Conservation (phyloP, 768 basidiomycete species). For the Pisolithus orientalis region DNA sequence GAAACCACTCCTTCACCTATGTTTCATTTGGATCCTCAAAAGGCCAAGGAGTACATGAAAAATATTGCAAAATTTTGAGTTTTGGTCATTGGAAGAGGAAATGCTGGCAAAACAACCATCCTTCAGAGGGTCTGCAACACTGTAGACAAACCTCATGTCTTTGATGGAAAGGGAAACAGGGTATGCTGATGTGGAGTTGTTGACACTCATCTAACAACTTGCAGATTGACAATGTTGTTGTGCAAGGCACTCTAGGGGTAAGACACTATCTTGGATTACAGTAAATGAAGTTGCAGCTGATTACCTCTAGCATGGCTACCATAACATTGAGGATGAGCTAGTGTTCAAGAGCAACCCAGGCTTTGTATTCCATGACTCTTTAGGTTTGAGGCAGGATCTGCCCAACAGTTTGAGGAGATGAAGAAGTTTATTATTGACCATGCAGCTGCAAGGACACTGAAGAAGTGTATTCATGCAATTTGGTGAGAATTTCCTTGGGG, state of each 20-base stretch:
- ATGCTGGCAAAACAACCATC: conserved; percentile 37
- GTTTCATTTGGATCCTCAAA: not conserved
- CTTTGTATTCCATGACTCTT: conserved; percentile 38
- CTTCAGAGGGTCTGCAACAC: conserved; percentile 33
- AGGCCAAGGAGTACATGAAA: not conserved
- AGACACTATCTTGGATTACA: not conserved
- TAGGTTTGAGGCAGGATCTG: conserved; percentile 32
- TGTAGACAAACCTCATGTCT: conserved; percentile 26
- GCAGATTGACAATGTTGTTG: not conserved
- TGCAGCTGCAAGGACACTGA: conserved; percentile 9
- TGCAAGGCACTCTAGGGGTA: conserved; percentile 1
- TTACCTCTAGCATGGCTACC: conserved; percentile 17
- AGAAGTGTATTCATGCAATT: conserved; percentile 33
- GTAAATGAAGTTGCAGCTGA: not conserved
- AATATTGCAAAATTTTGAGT: conserved; percentile 25
- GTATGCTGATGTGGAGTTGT: conserved; percentile 5
- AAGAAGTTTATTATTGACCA: conserved; percentile 26
- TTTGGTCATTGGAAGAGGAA: conserved; percentile 34
- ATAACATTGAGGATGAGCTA: conserved; percentile 27
- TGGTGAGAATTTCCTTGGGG: conserved; percentile 21
- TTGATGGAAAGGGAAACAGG: conserved; percentile 10
- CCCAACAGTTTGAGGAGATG: conserved; percentile 23
- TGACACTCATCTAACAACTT: not conserved
- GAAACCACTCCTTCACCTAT: no score
- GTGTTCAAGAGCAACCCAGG: conserved; percentile 24